Evolutionary conservation across 2,329 filamentous ascomycete species (phyloP).

Genomic region (Neonectria sp.): DNA sequence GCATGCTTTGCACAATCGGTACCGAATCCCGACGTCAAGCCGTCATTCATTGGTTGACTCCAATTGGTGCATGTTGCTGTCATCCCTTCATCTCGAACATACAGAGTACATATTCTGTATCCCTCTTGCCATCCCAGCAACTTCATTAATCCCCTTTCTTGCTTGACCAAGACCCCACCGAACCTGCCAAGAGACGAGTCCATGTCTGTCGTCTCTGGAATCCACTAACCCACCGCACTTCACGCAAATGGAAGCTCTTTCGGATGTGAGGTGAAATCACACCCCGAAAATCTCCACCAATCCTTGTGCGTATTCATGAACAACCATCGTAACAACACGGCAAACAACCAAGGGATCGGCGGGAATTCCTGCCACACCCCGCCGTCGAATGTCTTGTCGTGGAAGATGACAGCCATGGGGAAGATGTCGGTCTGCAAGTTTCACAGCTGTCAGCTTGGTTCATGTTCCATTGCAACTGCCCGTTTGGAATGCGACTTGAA

Average conservation of each 20-base stretch:
- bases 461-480: neutral
- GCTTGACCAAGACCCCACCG: neutral
- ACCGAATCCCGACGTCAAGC: neutral
- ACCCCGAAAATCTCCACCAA: constrained; percentile 55
- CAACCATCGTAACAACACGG: constrained; percentile 52
- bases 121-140: neutral
- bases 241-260: constrained; percentile 55
- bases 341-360: constrained; percentile 46
- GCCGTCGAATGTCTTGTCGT: constrained; percentile 47
- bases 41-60: neutral
- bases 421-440: constrained; percentile 39
- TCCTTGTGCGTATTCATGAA: constrained; percentile 53
- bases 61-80: neutral
- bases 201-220: neutral
- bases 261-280: constrained; percentile 48
- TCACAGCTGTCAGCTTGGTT: neutral
- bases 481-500: neutral
- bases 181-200: neutral
- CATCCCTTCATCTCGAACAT: neutral
- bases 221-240: constrained; percentile 1
- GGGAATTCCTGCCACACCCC: constrained; percentile 47
- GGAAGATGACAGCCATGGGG: constrained; percentile 45
- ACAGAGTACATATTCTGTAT: neutral
- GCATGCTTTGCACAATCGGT: neutral
- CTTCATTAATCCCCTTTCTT: neutral